Evolutionary conservation across 805 yeast species (phyloP), one percentile per base, ranked within the genome.

Genomic region (Nakazawaea molendinolei): DNA sequence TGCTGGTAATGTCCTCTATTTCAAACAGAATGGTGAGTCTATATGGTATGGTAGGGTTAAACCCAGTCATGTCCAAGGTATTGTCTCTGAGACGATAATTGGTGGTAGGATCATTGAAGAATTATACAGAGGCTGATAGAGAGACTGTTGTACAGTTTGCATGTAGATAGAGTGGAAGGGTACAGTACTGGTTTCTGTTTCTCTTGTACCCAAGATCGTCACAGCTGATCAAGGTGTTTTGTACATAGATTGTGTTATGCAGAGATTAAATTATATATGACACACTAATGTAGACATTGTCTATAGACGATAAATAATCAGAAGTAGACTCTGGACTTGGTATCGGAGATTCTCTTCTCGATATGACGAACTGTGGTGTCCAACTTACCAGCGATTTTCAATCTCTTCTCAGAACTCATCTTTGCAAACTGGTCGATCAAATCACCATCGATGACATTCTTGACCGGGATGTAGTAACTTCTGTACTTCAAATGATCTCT

Each of bases 391-490:
- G 67, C 65, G 20, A 71, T 57, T 14, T 50, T 54, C 15, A 61
- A 46, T 39, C 69, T 64, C 4, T 54, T 50, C 1, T 59, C 46
- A 1, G 55, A 52, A 10, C 50, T 48, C 15, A 73, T 51, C 8
- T 53, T 49, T 32, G 50, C 56, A 48, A 63, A 84, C 28, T 57
- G 53, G 48, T 86, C 96, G 32, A 90, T 63, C 12, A 85, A 61
- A 52, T 92, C 97, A 8, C 98, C 98, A 58, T 92, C 97, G 27
- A 92, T 68, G 3, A 83, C 77, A 33, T 75, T 70, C 44, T 77
- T 79, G 2, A 69, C 72, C 0, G 97, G 96, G n/a, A 74, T 76
- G 53, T 86, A 86, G 50, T 80, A 82, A 35, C 97, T 70, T 38
- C 97, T 61, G 52, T 69, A 89, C 39, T 70, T 71, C 43, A 73